phyloP scores from a whole-genome alignment of 495 filamentous ascomycete genomes.

The Pseudoneurospora amorphoporcata region DNA sequence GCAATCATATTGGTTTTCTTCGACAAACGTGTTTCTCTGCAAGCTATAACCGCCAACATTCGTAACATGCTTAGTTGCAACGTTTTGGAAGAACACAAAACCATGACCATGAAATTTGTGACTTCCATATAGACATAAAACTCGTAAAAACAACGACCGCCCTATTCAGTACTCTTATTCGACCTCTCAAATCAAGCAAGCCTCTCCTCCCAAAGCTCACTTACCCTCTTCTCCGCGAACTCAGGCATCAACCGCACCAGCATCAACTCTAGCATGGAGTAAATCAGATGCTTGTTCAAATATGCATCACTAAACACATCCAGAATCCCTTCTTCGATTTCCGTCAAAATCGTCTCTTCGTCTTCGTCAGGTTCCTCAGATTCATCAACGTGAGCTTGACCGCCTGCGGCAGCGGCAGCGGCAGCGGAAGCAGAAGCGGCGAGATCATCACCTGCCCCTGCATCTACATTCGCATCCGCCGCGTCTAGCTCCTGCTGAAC shows the following conservation, averaged over 20 bases:
- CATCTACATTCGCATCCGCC: neutral
- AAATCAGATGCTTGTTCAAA: conserved; percentile 82
- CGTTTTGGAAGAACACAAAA: neutral
- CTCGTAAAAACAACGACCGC: neutral
- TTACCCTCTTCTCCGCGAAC: conserved; percentile 60
- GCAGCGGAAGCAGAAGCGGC: neutral
- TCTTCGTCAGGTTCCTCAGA: conserved; percentile 18
- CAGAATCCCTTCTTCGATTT: conserved; percentile 48
- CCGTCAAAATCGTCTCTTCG: conserved; percentile 26
- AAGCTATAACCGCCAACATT: too few relatives aligned
- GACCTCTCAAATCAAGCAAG: conserved; percentile 32
- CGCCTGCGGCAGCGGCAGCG: neutral
- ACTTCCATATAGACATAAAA: neutral
- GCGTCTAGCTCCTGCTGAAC: neutral
- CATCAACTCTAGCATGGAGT: conserved; percentile 64
- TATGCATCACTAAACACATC: conserved; percentile 72
- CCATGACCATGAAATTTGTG: neutral
- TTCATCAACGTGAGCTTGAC: neutral
- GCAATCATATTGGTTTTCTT: neutral
- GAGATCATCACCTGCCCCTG: neutral
- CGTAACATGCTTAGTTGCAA: too few relatives aligned
- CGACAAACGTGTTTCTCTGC: neutral
- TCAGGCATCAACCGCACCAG: conserved; percentile 77
- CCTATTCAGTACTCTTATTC: neutral
- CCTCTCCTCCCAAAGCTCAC: conserved; percentile 63